Percentiles rank a stretch among this genome's conserved stretches.
Evolutionary conservation across 2,329 filamentous ascomycete genomes (phyloP).

Genomic region (Xylaria sp.): DNA sequence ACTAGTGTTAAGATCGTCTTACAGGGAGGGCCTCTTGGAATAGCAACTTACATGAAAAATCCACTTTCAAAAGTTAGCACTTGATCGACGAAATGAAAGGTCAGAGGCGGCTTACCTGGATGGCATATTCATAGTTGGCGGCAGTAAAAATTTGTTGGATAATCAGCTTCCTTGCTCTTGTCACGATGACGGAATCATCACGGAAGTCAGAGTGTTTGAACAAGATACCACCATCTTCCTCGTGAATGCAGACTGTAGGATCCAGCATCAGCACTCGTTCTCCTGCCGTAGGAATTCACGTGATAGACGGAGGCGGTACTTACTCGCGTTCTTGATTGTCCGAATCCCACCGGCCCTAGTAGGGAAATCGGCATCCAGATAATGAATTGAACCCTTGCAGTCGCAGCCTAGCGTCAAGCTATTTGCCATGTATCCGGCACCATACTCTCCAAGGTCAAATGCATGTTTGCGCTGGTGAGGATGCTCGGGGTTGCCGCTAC

Average conservation of each 20-base stretch:
- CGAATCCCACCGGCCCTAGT: constrained; percentile 78
- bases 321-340: constrained; percentile 85
- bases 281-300: neutral
- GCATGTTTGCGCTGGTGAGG: constrained; percentile 85
- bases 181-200: constrained; percentile 87
- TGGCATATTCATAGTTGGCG: constrained; percentile 90
- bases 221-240: constrained; percentile 89
- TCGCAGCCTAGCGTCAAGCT: constrained; percentile 80
- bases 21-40: neutral
- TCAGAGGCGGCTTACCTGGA: constrained; percentile 50
- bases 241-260: constrained; percentile 79
- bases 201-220: constrained; percentile 97
- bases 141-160: constrained; percentile 94
- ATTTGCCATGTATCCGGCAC: constrained; percentile 86
- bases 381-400: constrained; percentile 91
- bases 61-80: constrained; percentile 74
- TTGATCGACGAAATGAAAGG: neutral
- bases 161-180: constrained; percentile 84
- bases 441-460: constrained; percentile 83
- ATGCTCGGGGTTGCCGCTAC: constrained; percentile 76
- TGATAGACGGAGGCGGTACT: neutral
- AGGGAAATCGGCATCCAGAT: constrained; percentile 88
- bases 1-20: constrained; percentile 36
- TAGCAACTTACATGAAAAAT: constrained; percentile 71
- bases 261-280: neutral